These are phyloP conservation scores for Aplosporella prunicola DNA, from an alignment of 2,329 filamentous ascomycete species.

Conservation along the genomic window DNA sequence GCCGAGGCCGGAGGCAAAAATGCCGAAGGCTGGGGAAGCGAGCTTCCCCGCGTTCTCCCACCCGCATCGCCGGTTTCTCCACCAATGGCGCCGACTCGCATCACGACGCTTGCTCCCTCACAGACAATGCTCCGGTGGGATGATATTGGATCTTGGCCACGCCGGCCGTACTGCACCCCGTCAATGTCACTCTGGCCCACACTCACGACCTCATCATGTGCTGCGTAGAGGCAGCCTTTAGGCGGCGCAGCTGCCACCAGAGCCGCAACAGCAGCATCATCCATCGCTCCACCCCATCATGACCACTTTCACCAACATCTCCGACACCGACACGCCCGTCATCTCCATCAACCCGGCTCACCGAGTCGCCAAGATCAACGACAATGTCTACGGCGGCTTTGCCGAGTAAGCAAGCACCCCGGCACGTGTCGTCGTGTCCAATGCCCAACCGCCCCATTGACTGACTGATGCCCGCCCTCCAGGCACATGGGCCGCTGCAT, in stretches of 20 bases:
- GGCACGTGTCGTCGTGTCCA: neutral
- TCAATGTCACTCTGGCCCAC: no score
- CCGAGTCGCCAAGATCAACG: slow-evolving; percentile 63
- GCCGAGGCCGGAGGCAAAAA: slow-evolving; percentile 5
- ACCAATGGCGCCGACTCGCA: no score
- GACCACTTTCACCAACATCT: slow-evolving; percentile 64
- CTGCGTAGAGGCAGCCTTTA: no score
- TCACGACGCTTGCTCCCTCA: no score
- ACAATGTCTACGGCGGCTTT: slow-evolving; percentile 77
- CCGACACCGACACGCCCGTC: slow-evolving; percentile 49
- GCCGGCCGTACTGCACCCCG: no score
- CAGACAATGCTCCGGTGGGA: no score
- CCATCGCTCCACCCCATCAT: slow-evolving; percentile 34
- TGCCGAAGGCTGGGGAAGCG: slow-evolving; percentile 4
- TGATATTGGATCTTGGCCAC: no score
- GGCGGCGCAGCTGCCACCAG: no score
- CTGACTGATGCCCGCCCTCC: slow-evolving; percentile 14
- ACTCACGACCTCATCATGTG: no score
- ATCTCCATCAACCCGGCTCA: slow-evolving; percentile 58
- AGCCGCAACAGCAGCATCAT: no score
- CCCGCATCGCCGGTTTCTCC: slow-evolving; percentile 4
- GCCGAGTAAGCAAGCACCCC: slow-evolving; percentile 52
- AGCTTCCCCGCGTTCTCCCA: neutral
- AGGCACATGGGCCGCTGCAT: slow-evolving; percentile 87
- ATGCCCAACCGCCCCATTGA: slow-evolving; percentile 4